Evolutionary conservation across 2,329 filamentous ascomycete genomes (phyloP).

Genomic region (Trichoderma guizhouense): DNA sequence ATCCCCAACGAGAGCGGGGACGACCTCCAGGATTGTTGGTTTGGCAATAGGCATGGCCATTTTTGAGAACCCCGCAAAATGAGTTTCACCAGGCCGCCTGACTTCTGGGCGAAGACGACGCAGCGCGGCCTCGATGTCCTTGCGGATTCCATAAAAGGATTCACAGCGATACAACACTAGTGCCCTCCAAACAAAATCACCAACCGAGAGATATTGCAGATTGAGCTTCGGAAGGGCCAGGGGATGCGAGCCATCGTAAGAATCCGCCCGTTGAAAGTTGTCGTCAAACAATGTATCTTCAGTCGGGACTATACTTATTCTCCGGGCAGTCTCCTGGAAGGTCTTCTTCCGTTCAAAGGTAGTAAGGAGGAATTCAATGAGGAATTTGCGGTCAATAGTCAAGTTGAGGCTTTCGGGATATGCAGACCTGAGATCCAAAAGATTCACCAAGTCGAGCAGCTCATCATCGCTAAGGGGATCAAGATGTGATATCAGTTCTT

Average conservation of each 20-base stretch:
- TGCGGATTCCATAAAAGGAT: conserved; percentile 88
- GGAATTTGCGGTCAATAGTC: conserved; percentile 58
- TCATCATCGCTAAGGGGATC: conserved; percentile 71
- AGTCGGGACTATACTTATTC: conserved; percentile 76
- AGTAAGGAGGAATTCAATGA: conserved; percentile 69
- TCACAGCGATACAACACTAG: conserved; percentile 86
- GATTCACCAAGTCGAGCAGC: conserved; percentile 62
- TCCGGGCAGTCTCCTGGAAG: conserved; percentile 74
- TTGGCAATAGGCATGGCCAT: conserved; percentile 89
- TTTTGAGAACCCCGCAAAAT: conserved; percentile 80
- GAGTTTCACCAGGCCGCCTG: conserved; percentile 61
- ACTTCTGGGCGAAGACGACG: conserved; percentile 72
- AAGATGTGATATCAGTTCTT: conserved; percentile 75
- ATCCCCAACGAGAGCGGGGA: conserved; percentile 78
- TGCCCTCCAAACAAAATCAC: conserved; percentile 95
- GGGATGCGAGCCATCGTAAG: conserved; percentile 81
- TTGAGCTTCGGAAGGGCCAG: conserved; percentile 93
- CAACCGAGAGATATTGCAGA: conserved; percentile 89
- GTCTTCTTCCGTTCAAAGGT: conserved; percentile 73
- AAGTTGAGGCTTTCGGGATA: conserved; percentile 73
- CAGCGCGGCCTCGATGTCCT: conserved; percentile 80
- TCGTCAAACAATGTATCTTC: conserved; percentile 78
- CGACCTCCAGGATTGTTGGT: conserved; percentile 81
- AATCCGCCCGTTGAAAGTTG: conserved; percentile 74
- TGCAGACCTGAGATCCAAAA: conserved; percentile 74